Evolutionary conservation across 805 yeast species (phyloP), one percentile per base, ranked within the genome.

Genomic region (Candida corydali): DNA sequence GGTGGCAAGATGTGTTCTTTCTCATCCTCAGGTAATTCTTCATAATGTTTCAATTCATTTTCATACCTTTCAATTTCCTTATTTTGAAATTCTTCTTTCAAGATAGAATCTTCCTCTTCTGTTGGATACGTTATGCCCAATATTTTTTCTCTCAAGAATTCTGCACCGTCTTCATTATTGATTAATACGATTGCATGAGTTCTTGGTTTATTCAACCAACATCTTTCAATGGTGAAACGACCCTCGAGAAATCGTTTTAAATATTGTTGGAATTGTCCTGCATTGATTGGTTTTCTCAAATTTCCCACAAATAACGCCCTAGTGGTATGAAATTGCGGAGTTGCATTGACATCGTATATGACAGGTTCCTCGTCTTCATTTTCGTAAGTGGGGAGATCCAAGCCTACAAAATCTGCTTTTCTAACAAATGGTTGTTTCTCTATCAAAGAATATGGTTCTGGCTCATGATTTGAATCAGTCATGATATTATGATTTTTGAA

Each of bases 221-320:
- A 72, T 32, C 75, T 49, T 42, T 69, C 74, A 18, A 70, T 51
- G 4, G 5, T 23, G 19, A 16, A 26, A 16, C 28, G 46, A 6
- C 49, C 47, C 3, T 50, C 38, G 3, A 66, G 61, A 32, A 61
- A 49, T 11, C 48, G 51, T 29, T 55, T 57, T 37, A 70, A 40
- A 40, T 61, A 41, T 16, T 51, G 52, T 43, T 68, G 72, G 39
- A 70, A 64, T 36, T 54, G 57, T 14, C 46, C 49, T 26, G 67
- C 66, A 39, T 63, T 63, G 32, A 68, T 50, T 9, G 69, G 68
- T 3, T 58, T 46, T 11, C 66, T 52, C 32, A 70, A 51, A 43
- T 70, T 70, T 10, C 67, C 75, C n/a, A 70, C 55, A 37, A 69
- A 58, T 26, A 70, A 45, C 1, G 75, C 73, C 33, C 75, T 50